Percentiles rank a stretch among this genome's conserved stretches.
Evolutionary conservation across 768 basidiomycete species (phyloP).

Genomic region (Hemileccinum rubropunctum): DNA sequence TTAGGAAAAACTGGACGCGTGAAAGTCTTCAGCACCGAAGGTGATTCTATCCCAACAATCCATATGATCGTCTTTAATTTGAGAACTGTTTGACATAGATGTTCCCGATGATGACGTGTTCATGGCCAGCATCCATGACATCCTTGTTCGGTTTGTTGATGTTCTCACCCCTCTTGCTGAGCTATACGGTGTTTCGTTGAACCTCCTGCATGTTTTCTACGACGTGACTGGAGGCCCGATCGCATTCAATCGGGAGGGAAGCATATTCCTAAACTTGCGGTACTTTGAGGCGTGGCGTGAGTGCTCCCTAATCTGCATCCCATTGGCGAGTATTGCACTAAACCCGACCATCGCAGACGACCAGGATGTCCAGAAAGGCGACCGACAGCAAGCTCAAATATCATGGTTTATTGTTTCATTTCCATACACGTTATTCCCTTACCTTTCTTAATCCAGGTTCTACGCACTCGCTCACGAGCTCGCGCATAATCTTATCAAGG

Average conservation of each 20-base stretch:
- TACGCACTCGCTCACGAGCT: too few relatives aligned
- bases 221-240: conserved; percentile 70
- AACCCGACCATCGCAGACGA: neutral
- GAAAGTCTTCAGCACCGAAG: too few relatives aligned
- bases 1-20: too few relatives aligned
- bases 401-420: too few relatives aligned
- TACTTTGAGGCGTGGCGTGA: conserved; percentile 84
- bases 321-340: neutral
- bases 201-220: conserved; percentile 80
- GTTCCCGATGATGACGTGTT: too few relatives aligned
- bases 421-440: too few relatives aligned
- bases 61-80: too few relatives aligned
- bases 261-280: conserved; percentile 80
- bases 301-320: conserved; percentile 22
- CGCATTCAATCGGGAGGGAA: conserved; percentile 88
- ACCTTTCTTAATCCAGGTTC: too few relatives aligned
- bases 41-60: too few relatives aligned
- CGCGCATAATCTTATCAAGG: too few relatives aligned
- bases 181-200: conserved; percentile 17
- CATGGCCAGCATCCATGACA: conserved; percentile 39
- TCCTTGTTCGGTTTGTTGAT: conserved; percentile 65
- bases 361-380: neutral
- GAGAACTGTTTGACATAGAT: too few relatives aligned
- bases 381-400: neutral
- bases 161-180: conserved; percentile 39